Conservation (phyloP, 257 asterid species). For the Paraleonurus japonicus region DNA sequence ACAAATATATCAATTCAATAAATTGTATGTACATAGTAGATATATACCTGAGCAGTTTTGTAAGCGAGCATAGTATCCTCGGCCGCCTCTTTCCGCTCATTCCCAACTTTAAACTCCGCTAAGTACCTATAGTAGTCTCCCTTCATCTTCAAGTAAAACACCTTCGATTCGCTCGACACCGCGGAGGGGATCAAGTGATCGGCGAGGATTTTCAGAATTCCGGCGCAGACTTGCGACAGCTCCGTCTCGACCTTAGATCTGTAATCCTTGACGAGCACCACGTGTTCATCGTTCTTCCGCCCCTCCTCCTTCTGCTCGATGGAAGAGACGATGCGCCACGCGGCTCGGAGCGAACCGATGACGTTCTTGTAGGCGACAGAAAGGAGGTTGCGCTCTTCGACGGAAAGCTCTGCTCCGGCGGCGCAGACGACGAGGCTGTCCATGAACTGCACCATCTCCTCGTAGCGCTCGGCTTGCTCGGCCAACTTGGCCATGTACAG, state of each 20-base stretch:
- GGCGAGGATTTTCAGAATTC: conserved; percentile 41
- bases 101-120: conserved; percentile 58
- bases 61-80: conserved; percentile 62
- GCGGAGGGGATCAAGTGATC: conserved; percentile 49
- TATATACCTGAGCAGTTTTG: conserved; percentile 58
- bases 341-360: conserved; percentile 62
- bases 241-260: conserved; percentile 63
- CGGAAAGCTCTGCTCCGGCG: conserved; percentile 47
- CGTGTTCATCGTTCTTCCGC: conserved; percentile 63
- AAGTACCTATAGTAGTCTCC: conserved; percentile 59
- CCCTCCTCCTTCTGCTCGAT: conserved; percentile 68
- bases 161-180: conserved; percentile 45
- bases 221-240: conserved; percentile 51
- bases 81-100: conserved; percentile 61
- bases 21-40: background rate
- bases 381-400: conserved; percentile 60
- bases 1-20: background rate
- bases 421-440: conserved; percentile 46
- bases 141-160: conserved; percentile 66
- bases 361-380: conserved; percentile 67
- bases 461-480: conserved; percentile 62
- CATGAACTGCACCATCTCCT: conserved; percentile 64
- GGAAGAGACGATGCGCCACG: conserved; percentile 62
- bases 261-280: conserved; percentile 46
- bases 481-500: conserved; percentile 58